Evolutionary conservation across 2,329 filamentous ascomycete genomes (phyloP).

Genomic region (Exophiala oligosperma): DNA sequence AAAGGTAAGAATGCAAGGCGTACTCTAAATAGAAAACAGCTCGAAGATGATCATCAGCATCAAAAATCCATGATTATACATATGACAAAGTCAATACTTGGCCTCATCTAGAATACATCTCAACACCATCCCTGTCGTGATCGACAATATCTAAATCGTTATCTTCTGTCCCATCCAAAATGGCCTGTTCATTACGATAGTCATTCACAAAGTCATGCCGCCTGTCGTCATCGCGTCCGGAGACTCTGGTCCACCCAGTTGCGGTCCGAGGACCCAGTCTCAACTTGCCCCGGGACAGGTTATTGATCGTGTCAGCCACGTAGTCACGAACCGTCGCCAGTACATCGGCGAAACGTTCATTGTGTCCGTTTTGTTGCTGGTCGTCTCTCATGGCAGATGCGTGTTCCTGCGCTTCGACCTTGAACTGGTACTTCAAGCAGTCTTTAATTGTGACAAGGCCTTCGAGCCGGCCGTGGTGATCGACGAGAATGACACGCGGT

Average conservation of each 20-base stretch:
- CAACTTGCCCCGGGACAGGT: constrained; percentile 58
- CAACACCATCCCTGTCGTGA: constrained; percentile 21
- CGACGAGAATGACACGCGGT: constrained; percentile 86
- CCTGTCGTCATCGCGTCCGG: constrained; percentile 14
- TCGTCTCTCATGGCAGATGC: constrained; percentile 54
- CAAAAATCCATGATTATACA: neutral
- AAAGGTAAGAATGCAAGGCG: neutral
- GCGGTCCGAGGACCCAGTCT: constrained; percentile 39
- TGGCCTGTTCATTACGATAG: constrained; percentile 30
- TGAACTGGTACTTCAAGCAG: constrained; percentile 96
- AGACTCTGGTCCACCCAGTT: constrained; percentile 23
- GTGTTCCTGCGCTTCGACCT: constrained; percentile 83
- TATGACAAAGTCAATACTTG: neutral
- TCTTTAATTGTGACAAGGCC: constrained; percentile 96
- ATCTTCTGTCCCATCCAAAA: constrained; percentile 30
- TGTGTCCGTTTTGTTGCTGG: constrained; percentile 42
- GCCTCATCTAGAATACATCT: constrained; percentile 23
- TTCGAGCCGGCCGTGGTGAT: constrained; percentile 78
- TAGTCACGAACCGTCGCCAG: constrained; percentile 47
- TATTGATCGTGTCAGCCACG: constrained; percentile 46
- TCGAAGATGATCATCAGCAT: neutral
- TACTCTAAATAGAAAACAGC: neutral
- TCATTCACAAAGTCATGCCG: constrained; percentile 24
- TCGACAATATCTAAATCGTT: constrained; percentile 16
- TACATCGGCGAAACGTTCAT: constrained; percentile 64